Conservation (phyloP, 2,329 filamentous ascomycete species). For the Dactylonectria macrodidyma region DNA sequence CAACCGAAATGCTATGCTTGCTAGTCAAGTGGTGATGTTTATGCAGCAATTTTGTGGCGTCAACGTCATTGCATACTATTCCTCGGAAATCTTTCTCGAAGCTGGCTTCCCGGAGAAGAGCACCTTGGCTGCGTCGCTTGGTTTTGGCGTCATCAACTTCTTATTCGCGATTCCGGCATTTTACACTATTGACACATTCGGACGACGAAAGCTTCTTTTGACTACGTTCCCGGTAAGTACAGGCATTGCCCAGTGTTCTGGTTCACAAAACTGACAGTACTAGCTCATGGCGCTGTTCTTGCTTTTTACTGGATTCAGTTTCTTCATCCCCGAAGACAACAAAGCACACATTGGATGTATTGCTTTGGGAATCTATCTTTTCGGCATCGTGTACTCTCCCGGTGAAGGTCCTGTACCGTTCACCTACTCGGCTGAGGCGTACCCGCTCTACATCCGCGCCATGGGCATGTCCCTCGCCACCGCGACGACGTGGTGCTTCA, state of each 20-base stretch:
- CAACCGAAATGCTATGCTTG: slow-evolving; percentile 67
- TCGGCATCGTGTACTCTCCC: slow-evolving; percentile 50
- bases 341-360: slow-evolving; percentile 47
- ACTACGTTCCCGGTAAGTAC: slow-evolving; percentile 46
- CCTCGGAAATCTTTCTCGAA: slow-evolving; percentile 43
- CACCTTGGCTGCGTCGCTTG: slow-evolving; percentile 49
- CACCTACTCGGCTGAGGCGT: slow-evolving; percentile 53
- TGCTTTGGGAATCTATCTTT: slow-evolving; percentile 51
- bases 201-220: slow-evolving; percentile 69
- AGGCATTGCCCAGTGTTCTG: background rate
- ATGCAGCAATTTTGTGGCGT: slow-evolving; percentile 70
- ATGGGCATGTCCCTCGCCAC: slow-evolving; percentile 53
- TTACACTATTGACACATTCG: slow-evolving; percentile 70
- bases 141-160: slow-evolving; percentile 70
- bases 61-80: slow-evolving; percentile 48
- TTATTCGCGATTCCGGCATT: slow-evolving; percentile 61
- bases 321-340: slow-evolving; percentile 43
- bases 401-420: slow-evolving; percentile 53
- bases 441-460: slow-evolving; percentile 52
- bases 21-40: slow-evolving; percentile 75
- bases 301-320: slow-evolving; percentile 56
- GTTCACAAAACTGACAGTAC: background rate
- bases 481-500: slow-evolving; percentile 55
- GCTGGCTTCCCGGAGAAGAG: slow-evolving; percentile 42
- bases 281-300: slow-evolving; percentile 69